Evolutionary conservation across 1,284 basidiomycete genomes (phyloP).

Genomic region (Heliocybe sulcata): DNA sequence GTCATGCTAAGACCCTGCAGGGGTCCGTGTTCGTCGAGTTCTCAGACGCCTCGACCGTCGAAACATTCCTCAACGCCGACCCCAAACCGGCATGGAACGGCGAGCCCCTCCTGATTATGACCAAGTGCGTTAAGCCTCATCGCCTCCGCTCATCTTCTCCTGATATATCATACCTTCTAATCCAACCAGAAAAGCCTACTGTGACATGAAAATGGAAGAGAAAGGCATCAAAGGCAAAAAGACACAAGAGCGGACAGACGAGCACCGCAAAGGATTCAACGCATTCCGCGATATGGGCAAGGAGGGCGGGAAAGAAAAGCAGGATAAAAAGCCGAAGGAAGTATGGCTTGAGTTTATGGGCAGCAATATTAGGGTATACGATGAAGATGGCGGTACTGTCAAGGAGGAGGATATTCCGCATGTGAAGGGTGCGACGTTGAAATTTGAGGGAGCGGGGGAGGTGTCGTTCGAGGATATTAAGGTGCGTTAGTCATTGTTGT

Average conservation of each 20-base stretch:
- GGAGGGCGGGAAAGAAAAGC: constrained; percentile 31
- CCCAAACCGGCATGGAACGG: constrained; percentile 76
- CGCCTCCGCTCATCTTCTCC: not conserved
- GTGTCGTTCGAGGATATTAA: constrained; percentile 69
- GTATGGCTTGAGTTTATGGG: constrained; percentile 69
- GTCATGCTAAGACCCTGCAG: constrained; percentile 29
- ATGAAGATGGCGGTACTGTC: constrained; percentile 60
- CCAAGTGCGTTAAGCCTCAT: constrained; percentile 52
- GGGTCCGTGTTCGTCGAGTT: constrained; percentile 94
- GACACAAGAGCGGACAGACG: constrained; percentile 46
- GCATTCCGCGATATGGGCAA: constrained; percentile 81
- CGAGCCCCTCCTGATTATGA: constrained; percentile 77
- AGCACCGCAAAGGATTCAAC: constrained; percentile 62
- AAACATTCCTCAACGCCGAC: constrained; percentile 74
- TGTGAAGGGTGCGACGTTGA: constrained; percentile 67
- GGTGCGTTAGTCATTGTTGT: constrained; percentile 25
- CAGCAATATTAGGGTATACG: constrained; percentile 52
- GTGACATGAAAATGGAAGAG: constrained; percentile 96
- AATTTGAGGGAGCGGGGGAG: constrained; percentile 65
- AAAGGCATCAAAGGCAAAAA: constrained; percentile 77
- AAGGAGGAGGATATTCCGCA: constrained; percentile 68
- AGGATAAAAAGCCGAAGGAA: constrained; percentile 38
- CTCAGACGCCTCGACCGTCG: constrained; percentile 61
- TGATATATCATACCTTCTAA: too few relatives aligned
- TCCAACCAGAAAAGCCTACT: constrained; percentile 69